Percentiles rank a stretch among this genome's conserved stretches.
phyloP scores from a whole-genome alignment of 352 stramenopile species.

The Globisporangium carolinianum region DNA sequence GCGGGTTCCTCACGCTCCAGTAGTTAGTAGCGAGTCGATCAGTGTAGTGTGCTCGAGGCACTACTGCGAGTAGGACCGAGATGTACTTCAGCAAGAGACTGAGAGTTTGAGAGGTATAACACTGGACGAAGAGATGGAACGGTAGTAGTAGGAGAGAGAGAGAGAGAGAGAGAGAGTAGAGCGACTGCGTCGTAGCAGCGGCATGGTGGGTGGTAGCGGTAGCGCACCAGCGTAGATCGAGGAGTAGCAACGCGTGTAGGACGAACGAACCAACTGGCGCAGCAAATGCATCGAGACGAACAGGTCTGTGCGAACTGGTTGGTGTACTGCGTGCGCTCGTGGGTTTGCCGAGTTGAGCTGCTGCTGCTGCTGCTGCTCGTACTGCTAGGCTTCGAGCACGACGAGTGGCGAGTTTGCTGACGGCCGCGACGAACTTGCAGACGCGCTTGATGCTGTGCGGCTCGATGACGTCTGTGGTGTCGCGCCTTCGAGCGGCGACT shows the following conservation, averaged over 20 bases:
- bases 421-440: neutral
- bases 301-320: too few relatives aligned
- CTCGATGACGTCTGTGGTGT: neutral
- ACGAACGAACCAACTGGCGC: too few relatives aligned
- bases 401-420: conserved; percentile 7
- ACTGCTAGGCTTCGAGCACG: neutral
- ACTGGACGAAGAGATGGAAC: neutral
- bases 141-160: neutral
- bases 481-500: conserved; percentile 4
- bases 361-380: neutral
- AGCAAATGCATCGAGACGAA: too few relatives aligned
- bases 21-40: conserved; percentile 13
- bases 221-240: too few relatives aligned
- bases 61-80: too few relatives aligned
- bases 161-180: neutral
- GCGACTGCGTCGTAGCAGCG: neutral
- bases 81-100: neutral
- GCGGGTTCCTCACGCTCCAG: conserved; percentile 92
- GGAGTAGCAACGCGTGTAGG: too few relatives aligned
- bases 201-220: too few relatives aligned
- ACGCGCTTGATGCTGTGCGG: neutral
- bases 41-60: too few relatives aligned
- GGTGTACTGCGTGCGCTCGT: too few relatives aligned
- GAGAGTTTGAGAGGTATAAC: neutral
- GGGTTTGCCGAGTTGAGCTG: too few relatives aligned